phyloP scores from a whole-genome alignment of 1,284 basidiomycete species.

The Cystobasidium sp. region DNA sequence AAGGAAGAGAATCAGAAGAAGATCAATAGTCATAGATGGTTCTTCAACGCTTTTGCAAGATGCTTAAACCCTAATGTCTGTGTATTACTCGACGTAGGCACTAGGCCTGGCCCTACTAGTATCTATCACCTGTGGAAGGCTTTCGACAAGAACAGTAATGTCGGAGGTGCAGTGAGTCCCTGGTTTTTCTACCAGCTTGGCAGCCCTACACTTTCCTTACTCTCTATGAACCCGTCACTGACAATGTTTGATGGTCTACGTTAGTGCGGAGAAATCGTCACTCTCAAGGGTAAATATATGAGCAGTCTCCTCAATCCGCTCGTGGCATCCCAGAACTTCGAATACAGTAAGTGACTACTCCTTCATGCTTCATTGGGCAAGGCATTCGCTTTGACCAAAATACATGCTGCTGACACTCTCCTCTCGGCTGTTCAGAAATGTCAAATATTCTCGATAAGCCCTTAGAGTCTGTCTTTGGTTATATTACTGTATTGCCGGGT shows the following conservation, averaged over 20 bases:
- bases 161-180: conserved; percentile 72
- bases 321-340: conserved; percentile 88
- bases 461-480: conserved; percentile 75
- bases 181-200: neutral
- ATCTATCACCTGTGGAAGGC: conserved; percentile 96
- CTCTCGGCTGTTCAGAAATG: conserved; percentile 43
- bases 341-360: conserved; percentile 63
- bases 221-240: neutral
- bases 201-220: conserved; percentile 58
- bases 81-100: conserved; percentile 91
- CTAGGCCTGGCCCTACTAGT: conserved; percentile 81
- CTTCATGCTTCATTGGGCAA: neutral
- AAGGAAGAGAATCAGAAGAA: conserved; percentile 56
- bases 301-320: conserved; percentile 79
- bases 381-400: neutral
- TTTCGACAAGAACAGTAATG: conserved; percentile 77
- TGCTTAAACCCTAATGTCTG: conserved; percentile 76
- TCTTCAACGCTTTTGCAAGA: conserved; percentile 58
- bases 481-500: conserved; percentile 82
- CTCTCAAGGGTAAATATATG: conserved; percentile 56
- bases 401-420: neutral
- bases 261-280: conserved; percentile 45
- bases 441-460: conserved; percentile 71
- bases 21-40: conserved; percentile 55
- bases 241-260: neutral